A percentile compares a stretch with the other conserved stretches of the same genome.
These are phyloP conservation scores for Immersiporthe knoxdaviesiana DNA, from an alignment of 2,329 filamentous ascomycete genomes.

Conservation along the genomic window DNA sequence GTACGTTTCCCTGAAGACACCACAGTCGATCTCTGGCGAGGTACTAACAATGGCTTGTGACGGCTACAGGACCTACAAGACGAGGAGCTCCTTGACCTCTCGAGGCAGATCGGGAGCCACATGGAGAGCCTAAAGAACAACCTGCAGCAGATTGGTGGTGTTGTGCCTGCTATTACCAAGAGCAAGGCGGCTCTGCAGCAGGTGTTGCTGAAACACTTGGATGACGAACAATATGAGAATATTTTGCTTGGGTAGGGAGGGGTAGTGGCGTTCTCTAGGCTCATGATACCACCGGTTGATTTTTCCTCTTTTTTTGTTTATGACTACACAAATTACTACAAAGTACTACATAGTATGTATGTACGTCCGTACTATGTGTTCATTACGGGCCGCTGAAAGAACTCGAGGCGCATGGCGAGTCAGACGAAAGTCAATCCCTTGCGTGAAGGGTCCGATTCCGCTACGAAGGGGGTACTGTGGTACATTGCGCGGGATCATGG, in stretches of 20 bases:
- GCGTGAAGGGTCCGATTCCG: slow-evolving; percentile 2
- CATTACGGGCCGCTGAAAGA: neutral
- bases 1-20: slow-evolving; percentile 30
- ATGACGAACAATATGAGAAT: slow-evolving; percentile 49
- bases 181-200: slow-evolving; percentile 55
- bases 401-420: neutral
- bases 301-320: neutral
- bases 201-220: slow-evolving; percentile 51
- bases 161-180: slow-evolving; percentile 52
- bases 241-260: slow-evolving; percentile 47
- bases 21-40: slow-evolving; percentile 25
- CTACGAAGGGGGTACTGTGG: neutral
- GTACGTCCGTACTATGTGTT: no score
- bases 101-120: slow-evolving; percentile 55
- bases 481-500: neutral
- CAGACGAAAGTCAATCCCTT: neutral
- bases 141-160: slow-evolving; percentile 55
- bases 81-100: slow-evolving; percentile 49
- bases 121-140: slow-evolving; percentile 61
- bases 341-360: neutral
- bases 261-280: neutral
- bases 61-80: slow-evolving; percentile 43
- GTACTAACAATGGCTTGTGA: neutral
- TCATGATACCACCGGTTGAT: slow-evolving; percentile 4
- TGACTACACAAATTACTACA: slow-evolving; percentile 12